phyloP scores from a whole-genome alignment of 495 filamentous ascomycete species.

The Neurospora intermedia region DNA sequence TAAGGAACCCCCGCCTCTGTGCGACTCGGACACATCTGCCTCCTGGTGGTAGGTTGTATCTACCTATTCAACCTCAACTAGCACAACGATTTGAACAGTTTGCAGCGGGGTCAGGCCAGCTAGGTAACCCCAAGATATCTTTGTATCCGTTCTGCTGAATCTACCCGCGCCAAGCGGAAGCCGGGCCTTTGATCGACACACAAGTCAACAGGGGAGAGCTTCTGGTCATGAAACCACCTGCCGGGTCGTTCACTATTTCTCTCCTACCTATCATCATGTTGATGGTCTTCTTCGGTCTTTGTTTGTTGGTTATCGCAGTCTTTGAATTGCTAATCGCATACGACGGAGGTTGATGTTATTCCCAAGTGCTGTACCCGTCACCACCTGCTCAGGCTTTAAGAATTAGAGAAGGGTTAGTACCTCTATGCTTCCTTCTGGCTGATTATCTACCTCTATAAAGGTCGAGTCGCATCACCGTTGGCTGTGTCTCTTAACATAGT shows the following conservation, averaged over 20 bases:
- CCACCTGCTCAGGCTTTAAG: conserved; percentile 3
- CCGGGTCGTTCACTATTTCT: too few species aligned
- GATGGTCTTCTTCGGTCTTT: background rate
- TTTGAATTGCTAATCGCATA: background rate
- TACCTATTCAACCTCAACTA: background rate
- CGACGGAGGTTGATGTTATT: background rate
- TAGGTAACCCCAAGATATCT: background rate
- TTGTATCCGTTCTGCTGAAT: background rate
- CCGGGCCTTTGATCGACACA: background rate
- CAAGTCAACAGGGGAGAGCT: background rate
- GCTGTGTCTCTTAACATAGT: background rate
- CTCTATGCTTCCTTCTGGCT: too few species aligned
- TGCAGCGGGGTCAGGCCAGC: background rate
- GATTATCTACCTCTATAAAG: background rate
- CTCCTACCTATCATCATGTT: background rate
- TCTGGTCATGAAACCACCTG: background rate
- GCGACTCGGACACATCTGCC: background rate
- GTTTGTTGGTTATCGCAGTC: background rate
- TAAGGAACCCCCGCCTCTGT: background rate
- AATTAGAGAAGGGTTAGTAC: background rate
- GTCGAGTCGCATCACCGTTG: background rate
- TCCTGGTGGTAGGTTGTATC: too few species aligned
- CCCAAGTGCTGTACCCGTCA: background rate
- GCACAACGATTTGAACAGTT: background rate
- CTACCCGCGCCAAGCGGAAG: background rate